Conservation (phyloP, 1,284 basidiomycete genomes). For the Pholiota adiposa region DNA sequence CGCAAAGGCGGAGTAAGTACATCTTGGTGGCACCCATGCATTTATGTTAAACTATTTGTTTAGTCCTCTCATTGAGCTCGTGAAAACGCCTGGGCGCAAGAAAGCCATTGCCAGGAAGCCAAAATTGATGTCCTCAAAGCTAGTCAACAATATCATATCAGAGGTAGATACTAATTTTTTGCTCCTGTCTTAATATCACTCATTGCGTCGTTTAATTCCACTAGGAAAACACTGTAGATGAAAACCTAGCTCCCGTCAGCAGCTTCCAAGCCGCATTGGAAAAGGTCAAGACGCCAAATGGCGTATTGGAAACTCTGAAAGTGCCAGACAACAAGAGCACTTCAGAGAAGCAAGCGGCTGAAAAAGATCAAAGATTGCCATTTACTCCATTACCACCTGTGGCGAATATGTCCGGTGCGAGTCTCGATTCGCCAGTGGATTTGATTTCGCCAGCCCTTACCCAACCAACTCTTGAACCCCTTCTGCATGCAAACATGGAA, state of each 20-base stretch:
- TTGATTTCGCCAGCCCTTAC: neutral
- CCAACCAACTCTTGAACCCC: neutral
- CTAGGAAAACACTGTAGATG: slow-evolving; percentile 42
- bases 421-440: neutral
- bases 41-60: neutral
- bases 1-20: slow-evolving; percentile 62
- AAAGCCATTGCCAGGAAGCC: slow-evolving; percentile 56
- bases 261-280: slow-evolving; percentile 41
- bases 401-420: neutral
- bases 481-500: slow-evolving; percentile 23
- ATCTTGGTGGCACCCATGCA: neutral
- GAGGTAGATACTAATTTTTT: slow-evolving; percentile 43
- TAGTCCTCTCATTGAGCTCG: slow-evolving; percentile 77
- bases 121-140: slow-evolving; percentile 49
- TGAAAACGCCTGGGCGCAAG: slow-evolving; percentile 81
- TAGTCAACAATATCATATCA: slow-evolving; percentile 42
- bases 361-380: slow-evolving; percentile 8
- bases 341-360: neutral
- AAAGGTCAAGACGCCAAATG: neutral
- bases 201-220: neutral
- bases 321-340: neutral
- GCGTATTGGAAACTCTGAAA: neutral
- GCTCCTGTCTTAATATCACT: slow-evolving; percentile 6
- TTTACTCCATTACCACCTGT: slow-evolving; percentile 18
- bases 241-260: slow-evolving; percentile 49